Conservation (phyloP, 192 early-diverging fungal species). For the Coemansia sp. region DNA sequence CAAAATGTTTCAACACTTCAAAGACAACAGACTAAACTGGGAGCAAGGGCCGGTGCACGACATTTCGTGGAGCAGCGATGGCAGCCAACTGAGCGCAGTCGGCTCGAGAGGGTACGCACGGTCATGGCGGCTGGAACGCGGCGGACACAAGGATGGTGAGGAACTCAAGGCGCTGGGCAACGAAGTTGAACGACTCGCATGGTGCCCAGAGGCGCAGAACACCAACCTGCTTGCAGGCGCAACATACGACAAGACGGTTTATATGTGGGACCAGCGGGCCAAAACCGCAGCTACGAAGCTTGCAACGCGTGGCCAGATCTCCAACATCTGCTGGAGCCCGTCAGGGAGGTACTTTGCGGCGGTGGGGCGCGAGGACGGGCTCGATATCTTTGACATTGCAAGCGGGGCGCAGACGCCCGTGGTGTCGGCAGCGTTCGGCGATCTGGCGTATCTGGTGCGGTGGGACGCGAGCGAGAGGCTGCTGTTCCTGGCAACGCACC, state of each 20-base stretch:
- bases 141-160: slow-evolving; percentile 56
- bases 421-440: slow-evolving; percentile 25
- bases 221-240: slow-evolving; percentile 31
- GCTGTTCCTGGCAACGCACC: slow-evolving; percentile 38
- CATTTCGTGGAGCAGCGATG: slow-evolving; percentile 55
- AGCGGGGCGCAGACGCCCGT: slow-evolving; percentile 15
- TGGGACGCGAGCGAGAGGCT: slow-evolving; percentile 32
- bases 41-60: slow-evolving; percentile 46
- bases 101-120: slow-evolving; percentile 36
- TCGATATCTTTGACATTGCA: slow-evolving; percentile 40
- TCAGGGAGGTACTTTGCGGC: slow-evolving; percentile 33
- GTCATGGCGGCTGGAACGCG: slow-evolving; percentile 43
- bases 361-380: slow-evolving; percentile 31
- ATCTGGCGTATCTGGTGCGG: slow-evolving; percentile 14
- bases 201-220: slow-evolving; percentile 28
- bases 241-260: slow-evolving; percentile 31
- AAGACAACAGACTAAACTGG: slow-evolving; percentile 46
- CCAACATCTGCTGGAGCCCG: slow-evolving; percentile 44
- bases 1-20: slow-evolving; percentile 18
- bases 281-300: slow-evolving; percentile 10
- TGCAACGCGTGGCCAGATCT: slow-evolving; percentile 15
- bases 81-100: slow-evolving; percentile 36
- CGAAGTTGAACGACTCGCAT: slow-evolving; percentile 39
- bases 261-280: slow-evolving; percentile 43
- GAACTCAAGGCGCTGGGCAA: slow-evolving; percentile 29